Conservation (phyloP, 768 basidiomycete species). For the Leccinum barrowsii region DNA sequence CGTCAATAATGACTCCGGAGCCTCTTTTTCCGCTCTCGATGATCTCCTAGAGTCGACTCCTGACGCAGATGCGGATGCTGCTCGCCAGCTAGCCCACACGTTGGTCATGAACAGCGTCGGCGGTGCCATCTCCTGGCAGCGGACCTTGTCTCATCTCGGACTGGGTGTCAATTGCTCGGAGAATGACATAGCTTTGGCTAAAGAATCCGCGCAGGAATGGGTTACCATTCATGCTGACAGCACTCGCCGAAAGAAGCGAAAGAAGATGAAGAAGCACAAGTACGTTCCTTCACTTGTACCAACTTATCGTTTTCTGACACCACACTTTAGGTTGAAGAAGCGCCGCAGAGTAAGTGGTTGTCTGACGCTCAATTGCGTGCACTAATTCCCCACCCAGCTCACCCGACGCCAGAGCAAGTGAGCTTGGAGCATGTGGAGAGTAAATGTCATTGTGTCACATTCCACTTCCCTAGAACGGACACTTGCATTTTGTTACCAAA, state of each 20-base stretch:
- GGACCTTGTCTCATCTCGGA: slow-evolving; percentile 61
- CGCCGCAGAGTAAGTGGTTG: slow-evolving; percentile 68
- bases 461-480: slow-evolving; percentile 2
- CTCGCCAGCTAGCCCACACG: slow-evolving; percentile 73
- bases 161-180: slow-evolving; percentile 49
- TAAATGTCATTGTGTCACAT: background rate
- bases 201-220: slow-evolving; percentile 57
- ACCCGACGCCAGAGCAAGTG: slow-evolving; percentile 41
- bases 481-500: background rate
- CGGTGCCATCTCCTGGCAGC: slow-evolving; percentile 64
- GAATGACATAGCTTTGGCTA: slow-evolving; percentile 48
- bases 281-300: slow-evolving; percentile 38
- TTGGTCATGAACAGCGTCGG: slow-evolving; percentile 66
- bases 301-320: slow-evolving; percentile 9
- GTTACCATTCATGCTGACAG: slow-evolving; percentile 73
- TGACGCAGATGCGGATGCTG: slow-evolving; percentile 77
- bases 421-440: slow-evolving; percentile 4
- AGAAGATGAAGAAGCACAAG: slow-evolving; percentile 99
- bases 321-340: slow-evolving; percentile 70
- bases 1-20: slow-evolving; percentile 28
- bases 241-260: slow-evolving; percentile 77
- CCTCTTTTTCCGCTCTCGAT: slow-evolving; percentile 31
- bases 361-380: background rate
- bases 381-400: slow-evolving; percentile 35
- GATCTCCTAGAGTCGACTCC: slow-evolving; percentile 48